Evolutionary conservation across 1,284 basidiomycete genomes (phyloP).

Genomic region (Schizophyllum commune): DNA sequence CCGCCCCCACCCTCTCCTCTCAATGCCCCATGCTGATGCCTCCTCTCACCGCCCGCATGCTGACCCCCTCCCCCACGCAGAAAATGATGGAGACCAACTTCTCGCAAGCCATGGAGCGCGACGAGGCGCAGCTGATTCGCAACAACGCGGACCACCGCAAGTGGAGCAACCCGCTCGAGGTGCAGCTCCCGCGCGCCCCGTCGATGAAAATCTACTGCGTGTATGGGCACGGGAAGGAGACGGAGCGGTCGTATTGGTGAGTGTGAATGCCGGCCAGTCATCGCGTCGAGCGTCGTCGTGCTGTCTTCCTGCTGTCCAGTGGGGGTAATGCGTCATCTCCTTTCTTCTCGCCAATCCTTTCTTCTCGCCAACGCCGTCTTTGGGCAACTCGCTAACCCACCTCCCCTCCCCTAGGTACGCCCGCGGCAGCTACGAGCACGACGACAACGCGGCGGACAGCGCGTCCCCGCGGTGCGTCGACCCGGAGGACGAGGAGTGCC

Average conservation of each 20-base stretch:
- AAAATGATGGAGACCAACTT: slow-evolving; percentile 90
- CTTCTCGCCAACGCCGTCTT: too few species aligned
- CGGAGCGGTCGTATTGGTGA: slow-evolving; percentile 71
- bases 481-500: slow-evolving; percentile 33
- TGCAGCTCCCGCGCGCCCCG: slow-evolving; percentile 79
- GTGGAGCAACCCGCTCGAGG: slow-evolving; percentile 96
- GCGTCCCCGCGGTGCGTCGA: slow-evolving; percentile 26
- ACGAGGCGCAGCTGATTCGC: slow-evolving; percentile 52
- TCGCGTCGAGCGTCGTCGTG: too few species aligned
- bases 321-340: too few species aligned
- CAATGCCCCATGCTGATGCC: not conserved
- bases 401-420: slow-evolving; percentile 7
- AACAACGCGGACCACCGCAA: slow-evolving; percentile 72
- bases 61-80: slow-evolving; percentile 27
- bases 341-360: slow-evolving; percentile 1
- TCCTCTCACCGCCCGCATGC: not conserved
- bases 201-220: slow-evolving; percentile 92
- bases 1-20: too few species aligned
- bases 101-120: slow-evolving; percentile 86
- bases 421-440: slow-evolving; percentile 41
- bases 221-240: slow-evolving; percentile 88
- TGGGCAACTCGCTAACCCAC: too few species aligned
- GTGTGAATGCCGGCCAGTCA: slow-evolving; percentile 3
- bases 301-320: too few species aligned
- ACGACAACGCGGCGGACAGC: slow-evolving; percentile 47